A percentile compares a stretch with the other conserved stretches of the same genome.
These are phyloP conservation scores for Trametes coccinea DNA, from an alignment of 768 basidiomycete species.

Conservation along the genomic window DNA sequence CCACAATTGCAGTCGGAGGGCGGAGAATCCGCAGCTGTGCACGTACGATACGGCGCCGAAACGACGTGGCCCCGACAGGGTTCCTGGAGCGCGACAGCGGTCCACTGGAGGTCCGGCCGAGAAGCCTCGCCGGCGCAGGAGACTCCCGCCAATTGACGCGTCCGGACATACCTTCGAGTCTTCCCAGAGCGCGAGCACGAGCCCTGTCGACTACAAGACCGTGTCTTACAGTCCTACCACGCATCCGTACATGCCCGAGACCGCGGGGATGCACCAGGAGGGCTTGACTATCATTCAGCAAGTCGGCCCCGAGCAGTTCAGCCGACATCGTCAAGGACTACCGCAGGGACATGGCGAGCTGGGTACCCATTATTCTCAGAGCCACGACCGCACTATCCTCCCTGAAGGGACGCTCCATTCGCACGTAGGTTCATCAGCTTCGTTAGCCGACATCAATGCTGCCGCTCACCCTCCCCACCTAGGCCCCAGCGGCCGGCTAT, in stretches of 20 bases:
- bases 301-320: slow-evolving; percentile 16
- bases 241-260: slow-evolving; percentile 7
- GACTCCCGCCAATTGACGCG: slow-evolving; percentile 6
- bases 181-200: slow-evolving; percentile 14
- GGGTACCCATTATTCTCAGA: slow-evolving; percentile 16
- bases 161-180: slow-evolving; percentile 1
- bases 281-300: slow-evolving; percentile 14
- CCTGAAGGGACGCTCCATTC: slow-evolving; percentile 10
- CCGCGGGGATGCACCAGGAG: not conserved
- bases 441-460: slow-evolving; percentile 24
- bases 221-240: slow-evolving; percentile 9
- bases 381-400: slow-evolving; percentile 18
- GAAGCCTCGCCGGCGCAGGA: slow-evolving; percentile 24
- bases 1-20: slow-evolving; percentile 66
- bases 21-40: slow-evolving; percentile 45
- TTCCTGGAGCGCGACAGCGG: slow-evolving; percentile 77
- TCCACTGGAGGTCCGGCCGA: slow-evolving; percentile 43
- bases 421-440: slow-evolving; percentile 25
- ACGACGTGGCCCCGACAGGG: slow-evolving; percentile 78
- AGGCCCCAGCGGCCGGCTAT: slow-evolving; percentile 24
- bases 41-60: slow-evolving; percentile 71
- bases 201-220: slow-evolving; percentile 16
- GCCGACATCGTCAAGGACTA: slow-evolving; percentile 14
- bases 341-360: slow-evolving; percentile 1
- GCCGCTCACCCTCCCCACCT: slow-evolving; percentile 22